Conservation (phyloP, 2,329 filamentous ascomycete genomes). For the Ophiocordyceps camponoti-saundersi region DNA sequence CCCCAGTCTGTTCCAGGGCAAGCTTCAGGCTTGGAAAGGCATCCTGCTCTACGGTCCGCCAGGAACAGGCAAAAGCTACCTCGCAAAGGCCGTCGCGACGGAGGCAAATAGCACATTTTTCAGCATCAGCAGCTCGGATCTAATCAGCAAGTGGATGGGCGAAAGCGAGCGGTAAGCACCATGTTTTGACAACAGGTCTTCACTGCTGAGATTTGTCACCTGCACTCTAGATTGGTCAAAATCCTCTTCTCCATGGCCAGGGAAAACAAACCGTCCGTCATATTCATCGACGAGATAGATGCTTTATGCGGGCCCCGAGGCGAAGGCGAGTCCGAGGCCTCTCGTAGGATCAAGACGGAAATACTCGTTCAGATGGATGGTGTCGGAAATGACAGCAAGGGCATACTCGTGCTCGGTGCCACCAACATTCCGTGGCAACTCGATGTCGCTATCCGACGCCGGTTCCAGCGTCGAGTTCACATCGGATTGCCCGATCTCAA, state of each 20-base stretch:
- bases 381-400: constrained; percentile 87
- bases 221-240: constrained; percentile 59
- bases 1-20: constrained; percentile 87
- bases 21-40: constrained; percentile 95
- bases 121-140: constrained; percentile 89
- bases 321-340: constrained; percentile 95
- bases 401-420: constrained; percentile 84
- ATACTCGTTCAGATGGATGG: constrained; percentile 98
- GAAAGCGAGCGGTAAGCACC: constrained; percentile 72
- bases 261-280: constrained; percentile 95
- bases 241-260: constrained; percentile 94
- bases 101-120: constrained; percentile 99
- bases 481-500: constrained; percentile 81
- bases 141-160: constrained; percentile 99
- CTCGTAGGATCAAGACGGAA: constrained; percentile 94
- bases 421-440: constrained; percentile 99
- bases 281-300: constrained; percentile 97
- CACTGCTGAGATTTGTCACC: constrained; percentile 6
- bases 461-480: constrained; percentile 91
- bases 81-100: constrained; percentile 93
- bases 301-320: constrained; percentile 82
- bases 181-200: background rate
- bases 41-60: constrained; percentile 92
- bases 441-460: constrained; percentile 84
- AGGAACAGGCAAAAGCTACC: constrained; percentile 92